Conservation (phyloP, 768 basidiomycete species). For the Suillus plorans region DNA sequence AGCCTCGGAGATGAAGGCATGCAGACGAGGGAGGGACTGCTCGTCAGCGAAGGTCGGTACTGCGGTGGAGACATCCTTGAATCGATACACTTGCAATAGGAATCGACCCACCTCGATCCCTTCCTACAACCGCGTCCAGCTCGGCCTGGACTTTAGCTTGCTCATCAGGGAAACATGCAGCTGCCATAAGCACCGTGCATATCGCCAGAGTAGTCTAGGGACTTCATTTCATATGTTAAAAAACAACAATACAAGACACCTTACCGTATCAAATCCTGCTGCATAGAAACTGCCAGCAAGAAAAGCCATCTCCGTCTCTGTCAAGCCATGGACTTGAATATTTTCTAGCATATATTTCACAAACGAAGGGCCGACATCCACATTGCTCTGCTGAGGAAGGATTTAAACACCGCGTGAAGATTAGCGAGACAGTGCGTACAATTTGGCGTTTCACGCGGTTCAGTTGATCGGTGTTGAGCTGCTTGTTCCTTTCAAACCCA, state of each 20-base stretch:
- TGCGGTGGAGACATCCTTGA: constrained; percentile 26
- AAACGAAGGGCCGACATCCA: background rate
- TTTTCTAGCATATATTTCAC: background rate
- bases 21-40: background rate
- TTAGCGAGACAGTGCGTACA: background rate
- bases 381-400: background rate
- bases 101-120: background rate
- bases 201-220: background rate
- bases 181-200: background rate
- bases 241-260: background rate
- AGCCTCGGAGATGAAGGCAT: background rate
- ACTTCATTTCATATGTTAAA: background rate
- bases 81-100: background rate
- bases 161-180: constrained; percentile 34
- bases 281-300: background rate
- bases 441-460: background rate
- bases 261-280: background rate
- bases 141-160: constrained; percentile 52
- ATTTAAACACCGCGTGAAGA: background rate
- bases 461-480: background rate
- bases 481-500: background rate
- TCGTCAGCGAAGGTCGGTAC: background rate
- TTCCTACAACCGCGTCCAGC: constrained; percentile 43
- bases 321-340: background rate
- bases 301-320: background rate